These are phyloP conservation scores for Microsporum audouinii DNA, from an alignment of 2,329 filamentous ascomycete species.

Conservation along the genomic window DNA sequence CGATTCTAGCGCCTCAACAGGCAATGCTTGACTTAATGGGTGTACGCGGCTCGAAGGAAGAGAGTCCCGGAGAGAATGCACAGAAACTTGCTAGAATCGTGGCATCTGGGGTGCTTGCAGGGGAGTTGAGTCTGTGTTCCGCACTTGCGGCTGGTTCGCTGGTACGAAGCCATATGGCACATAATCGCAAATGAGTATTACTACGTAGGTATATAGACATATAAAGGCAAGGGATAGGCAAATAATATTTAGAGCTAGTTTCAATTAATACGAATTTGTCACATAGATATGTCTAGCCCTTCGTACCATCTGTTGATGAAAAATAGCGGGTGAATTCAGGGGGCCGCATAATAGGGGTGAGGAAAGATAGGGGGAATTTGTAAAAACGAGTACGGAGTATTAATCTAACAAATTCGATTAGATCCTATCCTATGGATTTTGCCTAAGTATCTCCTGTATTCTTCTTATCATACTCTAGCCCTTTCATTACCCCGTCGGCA, in stretches of 20 bases:
- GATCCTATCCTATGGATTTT: background rate
- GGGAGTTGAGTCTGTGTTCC: conserved; percentile 81
- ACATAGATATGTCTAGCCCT: background rate
- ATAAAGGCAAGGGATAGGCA: background rate
- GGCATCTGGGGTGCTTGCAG: conserved; percentile 73
- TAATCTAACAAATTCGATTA: background rate
- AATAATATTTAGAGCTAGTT: background rate
- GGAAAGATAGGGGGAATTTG: no score
- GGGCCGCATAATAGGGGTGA: no score
- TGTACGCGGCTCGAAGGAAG: conserved; percentile 80
- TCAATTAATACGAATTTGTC: background rate
- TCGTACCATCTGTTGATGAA: background rate
- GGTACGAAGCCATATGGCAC: conserved; percentile 85
- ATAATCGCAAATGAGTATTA: conserved; percentile 52
- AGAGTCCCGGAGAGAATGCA: conserved; percentile 80
- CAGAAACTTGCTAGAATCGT: conserved; percentile 80
- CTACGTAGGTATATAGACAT: background rate
- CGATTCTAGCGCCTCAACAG: conserved; percentile 86
- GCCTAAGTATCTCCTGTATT: background rate
- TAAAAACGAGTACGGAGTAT: background rate
- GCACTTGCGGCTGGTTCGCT: conserved; percentile 88
- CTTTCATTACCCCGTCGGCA: background rate
- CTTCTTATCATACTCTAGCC: background rate
- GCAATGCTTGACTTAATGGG: conserved; percentile 96
- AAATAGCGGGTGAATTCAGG: no score